Evolutionary conservation across 2,329 filamentous ascomycete genomes (phyloP).

Genomic region (Colletotrichum sp.): DNA sequence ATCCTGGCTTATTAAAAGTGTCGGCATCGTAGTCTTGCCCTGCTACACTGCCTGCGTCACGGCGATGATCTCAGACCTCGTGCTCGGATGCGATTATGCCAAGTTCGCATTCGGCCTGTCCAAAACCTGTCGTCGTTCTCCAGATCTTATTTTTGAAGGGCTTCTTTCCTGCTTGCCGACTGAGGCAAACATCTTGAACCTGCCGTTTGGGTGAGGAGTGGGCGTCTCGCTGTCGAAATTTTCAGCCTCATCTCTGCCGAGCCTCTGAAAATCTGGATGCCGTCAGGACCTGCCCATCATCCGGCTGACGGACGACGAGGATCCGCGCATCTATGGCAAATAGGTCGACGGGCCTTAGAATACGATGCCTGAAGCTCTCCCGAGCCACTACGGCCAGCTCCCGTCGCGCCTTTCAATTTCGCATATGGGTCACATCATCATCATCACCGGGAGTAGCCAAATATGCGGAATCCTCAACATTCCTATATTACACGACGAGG

Average conservation of each 20-base stretch:
- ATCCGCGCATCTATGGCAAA: neutral
- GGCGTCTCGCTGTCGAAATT: neutral
- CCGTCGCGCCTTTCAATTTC: too few relatives aligned
- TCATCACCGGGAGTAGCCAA: too few relatives aligned
- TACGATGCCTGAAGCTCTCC: accelerated
- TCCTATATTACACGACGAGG: neutral
- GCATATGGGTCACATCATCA: accelerated
- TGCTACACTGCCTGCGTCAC: accelerated
- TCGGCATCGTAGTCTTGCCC: neutral
- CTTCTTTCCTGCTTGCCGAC: neutral
- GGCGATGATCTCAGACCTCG: neutral
- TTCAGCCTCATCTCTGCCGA: neutral
- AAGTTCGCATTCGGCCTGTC: neutral
- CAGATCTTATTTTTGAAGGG: neutral
- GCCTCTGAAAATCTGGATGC: neutral
- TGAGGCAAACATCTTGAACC: neutral
- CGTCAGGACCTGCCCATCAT: too few relatives aligned
- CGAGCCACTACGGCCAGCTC: neutral
- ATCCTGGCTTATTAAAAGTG: neutral
- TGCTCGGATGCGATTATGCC: accelerated
- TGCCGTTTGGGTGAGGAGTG: too few relatives aligned
- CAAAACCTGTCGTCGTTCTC: neutral
- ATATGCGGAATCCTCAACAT: neutral
- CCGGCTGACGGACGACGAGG: too few relatives aligned
- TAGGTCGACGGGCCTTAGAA: accelerated